Evolutionary conservation across 1,139 yeast genomes (phyloP), one percentile per base, ranked within the genome.

Genomic region (Saccharomyces pastorianus): DNA sequence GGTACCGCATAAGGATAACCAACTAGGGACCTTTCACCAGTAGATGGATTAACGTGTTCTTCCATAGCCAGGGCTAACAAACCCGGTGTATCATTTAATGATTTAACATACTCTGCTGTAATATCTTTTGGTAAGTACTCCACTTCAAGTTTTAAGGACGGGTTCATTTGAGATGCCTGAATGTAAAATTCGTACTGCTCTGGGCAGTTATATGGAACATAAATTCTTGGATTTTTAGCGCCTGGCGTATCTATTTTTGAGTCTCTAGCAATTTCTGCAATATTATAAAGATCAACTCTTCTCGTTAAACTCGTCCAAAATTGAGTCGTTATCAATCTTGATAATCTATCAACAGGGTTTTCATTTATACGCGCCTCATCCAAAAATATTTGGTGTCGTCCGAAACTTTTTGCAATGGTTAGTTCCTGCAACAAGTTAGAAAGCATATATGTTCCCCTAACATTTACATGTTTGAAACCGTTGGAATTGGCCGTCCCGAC

Each of bases 1-100:
- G 99, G 99, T 9, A 93, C 99, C 25, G 89, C 88, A 68, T 91
- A 93, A 0, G 96, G 96, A 64, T 81, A 84, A 32, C 89, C 88
- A 47, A 79, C 74, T 51, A 88, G 69, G 23, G 79, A 76, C 47
- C 62, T 63, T 53, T 75, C 74, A 57, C 80, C 81, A 1, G 76
- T 71, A n/a, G 70, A 66, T 2, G 84, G 82, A 59, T 82, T 78
- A 26, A 73, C 64, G n/a, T 78, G 69, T 47, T 68, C 65, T 56
- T 71, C 73, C 75, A 89, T 81, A 2, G 93, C 96, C 50, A 93
- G 75, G 0, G 96, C 88, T 56, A 93, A 76, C 56, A 93, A 74
- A 0, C 99, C 99, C 0, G 99, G 99, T 59, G 80, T 83, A 46
- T 81, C 79, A 67, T 89, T 89, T 59, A 90, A 80, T 0, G 95